phyloP scores from a whole-genome alignment of 2,329 filamentous ascomycete species.

The Penicillium sclerotigenum region DNA sequence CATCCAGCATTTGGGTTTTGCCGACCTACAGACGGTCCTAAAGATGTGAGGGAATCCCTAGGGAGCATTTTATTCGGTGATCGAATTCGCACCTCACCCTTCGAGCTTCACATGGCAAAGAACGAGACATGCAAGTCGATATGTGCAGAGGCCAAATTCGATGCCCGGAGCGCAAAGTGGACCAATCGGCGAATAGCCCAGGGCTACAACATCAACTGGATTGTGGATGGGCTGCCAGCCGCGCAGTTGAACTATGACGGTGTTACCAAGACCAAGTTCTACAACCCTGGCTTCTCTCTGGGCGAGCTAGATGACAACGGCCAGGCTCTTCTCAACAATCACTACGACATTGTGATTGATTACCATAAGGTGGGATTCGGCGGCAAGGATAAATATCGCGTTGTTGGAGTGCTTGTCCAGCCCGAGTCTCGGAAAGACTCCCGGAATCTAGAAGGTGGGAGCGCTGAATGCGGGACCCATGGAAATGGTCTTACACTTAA shows the following conservation, averaged over 20 bases:
- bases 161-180: slow-evolving; percentile 67
- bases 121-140: slow-evolving; percentile 85
- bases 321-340: slow-evolving; percentile 74
- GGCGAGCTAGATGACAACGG: slow-evolving; percentile 57
- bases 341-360: slow-evolving; percentile 91
- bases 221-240: slow-evolving; percentile 89
- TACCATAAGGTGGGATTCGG: slow-evolving; percentile 72
- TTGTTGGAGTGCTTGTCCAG: slow-evolving; percentile 88
- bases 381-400: slow-evolving; percentile 65
- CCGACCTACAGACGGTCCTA: slow-evolving; percentile 68
- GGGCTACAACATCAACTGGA: slow-evolving; percentile 90
- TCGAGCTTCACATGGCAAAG: slow-evolving; percentile 78
- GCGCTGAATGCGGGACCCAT: slow-evolving; percentile 61
- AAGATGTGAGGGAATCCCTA: slow-evolving; percentile 80
- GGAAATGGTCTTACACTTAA: slow-evolving; percentile 61
- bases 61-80: slow-evolving; percentile 97
- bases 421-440: slow-evolving; percentile 68
- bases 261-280: slow-evolving; percentile 73
- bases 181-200: slow-evolving; percentile 78
- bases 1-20: slow-evolving; percentile 86
- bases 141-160: slow-evolving; percentile 66
- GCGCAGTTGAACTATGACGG: slow-evolving; percentile 78
- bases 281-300: slow-evolving; percentile 86
- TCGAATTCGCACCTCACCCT: slow-evolving; percentile 93
- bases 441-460: slow-evolving; percentile 48